Conservation (phyloP, 2,329 filamentous ascomycete species). For the Diaporthe sp. region DNA sequence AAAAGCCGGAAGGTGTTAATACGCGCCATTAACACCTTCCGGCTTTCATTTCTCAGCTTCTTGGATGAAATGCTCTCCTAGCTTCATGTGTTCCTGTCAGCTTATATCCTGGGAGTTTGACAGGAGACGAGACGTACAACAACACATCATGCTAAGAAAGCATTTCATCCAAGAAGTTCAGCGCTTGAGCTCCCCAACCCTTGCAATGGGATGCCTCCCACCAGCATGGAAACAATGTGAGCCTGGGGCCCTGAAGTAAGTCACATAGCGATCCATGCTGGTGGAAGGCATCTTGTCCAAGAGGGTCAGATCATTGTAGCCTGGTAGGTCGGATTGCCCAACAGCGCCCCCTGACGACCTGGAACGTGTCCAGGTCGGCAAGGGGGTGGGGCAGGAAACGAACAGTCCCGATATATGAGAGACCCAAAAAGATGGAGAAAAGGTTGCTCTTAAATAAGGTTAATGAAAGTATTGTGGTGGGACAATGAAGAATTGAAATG, state of each 20-base stretch:
- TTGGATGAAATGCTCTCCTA: too few relatives aligned
- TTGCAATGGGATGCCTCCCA: neutral
- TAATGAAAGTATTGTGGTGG: neutral
- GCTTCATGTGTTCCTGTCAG: too few relatives aligned
- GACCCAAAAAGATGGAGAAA: neutral
- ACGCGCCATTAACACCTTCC: too few relatives aligned
- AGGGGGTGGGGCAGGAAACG: neutral
- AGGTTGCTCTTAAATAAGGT: rapidly evolving
- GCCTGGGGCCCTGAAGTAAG: neutral
- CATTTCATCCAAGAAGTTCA: neutral
- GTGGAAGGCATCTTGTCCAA: neutral
- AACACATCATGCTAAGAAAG: neutral
- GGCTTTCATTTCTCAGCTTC: too few relatives aligned
- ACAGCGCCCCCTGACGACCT: neutral
- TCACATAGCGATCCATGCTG: neutral
- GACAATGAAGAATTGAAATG: neutral
- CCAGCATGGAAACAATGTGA: neutral
- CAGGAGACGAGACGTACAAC: too few relatives aligned
- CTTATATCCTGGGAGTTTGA: too few relatives aligned
- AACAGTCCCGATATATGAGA: neutral
- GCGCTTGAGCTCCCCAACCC: neutral
- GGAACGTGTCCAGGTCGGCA: neutral
- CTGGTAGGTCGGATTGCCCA: neutral
- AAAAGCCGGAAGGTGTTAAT: too few relatives aligned
- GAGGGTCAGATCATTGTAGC: neutral